phyloP scores from a whole-genome alignment of 768 basidiomycete species.

The Leccinum uliginosum region DNA sequence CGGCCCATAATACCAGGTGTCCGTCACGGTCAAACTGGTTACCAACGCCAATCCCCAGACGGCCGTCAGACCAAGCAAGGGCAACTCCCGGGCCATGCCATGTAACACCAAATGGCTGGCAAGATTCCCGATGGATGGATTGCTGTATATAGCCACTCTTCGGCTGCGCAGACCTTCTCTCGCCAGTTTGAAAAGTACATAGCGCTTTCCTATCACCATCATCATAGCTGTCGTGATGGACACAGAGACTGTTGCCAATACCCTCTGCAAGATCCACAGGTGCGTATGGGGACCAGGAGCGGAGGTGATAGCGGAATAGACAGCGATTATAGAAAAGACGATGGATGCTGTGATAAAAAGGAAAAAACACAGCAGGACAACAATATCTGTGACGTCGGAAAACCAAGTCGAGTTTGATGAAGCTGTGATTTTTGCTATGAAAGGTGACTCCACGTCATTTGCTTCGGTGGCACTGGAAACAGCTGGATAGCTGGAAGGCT shows the following conservation, averaged over 20 bases:
- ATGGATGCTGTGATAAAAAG: neutral
- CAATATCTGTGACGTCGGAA: neutral
- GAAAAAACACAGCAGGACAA: neutral
- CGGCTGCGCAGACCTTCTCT: neutral
- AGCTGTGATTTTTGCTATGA: neutral
- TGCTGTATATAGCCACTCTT: conserved; percentile 3
- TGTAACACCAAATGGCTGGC: neutral
- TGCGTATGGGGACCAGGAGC: neutral
- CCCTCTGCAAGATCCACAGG: neutral
- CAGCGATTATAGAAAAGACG: neutral
- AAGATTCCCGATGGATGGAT: neutral
- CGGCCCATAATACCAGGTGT: neutral
- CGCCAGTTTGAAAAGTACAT: neutral
- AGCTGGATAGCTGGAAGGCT: neutral
- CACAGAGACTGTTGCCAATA: neutral
- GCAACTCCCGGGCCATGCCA: neutral
- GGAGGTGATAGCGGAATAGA: neutral
- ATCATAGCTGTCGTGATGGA: neutral
- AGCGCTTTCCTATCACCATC: neutral
- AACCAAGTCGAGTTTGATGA: neutral
- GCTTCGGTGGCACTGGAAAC: neutral
- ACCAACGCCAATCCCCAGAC: neutral
- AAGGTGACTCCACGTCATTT: neutral
- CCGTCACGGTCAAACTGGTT: neutral
- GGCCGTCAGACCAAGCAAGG: conserved; percentile 2